These are phyloP conservation scores for Penicillium frequentans DNA, from an alignment of 2,329 filamentous ascomycete genomes.

Conservation along the genomic window DNA sequence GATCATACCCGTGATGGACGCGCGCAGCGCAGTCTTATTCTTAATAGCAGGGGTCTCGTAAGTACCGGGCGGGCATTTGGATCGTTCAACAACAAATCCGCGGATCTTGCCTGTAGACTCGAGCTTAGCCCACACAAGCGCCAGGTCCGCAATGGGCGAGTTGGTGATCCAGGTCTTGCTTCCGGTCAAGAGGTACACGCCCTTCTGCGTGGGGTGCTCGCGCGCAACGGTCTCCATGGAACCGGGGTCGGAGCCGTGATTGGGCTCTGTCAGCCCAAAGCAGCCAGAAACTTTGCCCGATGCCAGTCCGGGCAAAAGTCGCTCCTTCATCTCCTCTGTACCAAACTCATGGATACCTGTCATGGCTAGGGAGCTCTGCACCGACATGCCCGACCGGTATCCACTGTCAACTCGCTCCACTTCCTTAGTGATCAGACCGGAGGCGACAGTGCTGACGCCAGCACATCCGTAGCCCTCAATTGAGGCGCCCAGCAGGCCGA, in stretches of 20 bases:
- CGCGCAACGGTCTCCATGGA: constrained; percentile 88
- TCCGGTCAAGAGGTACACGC: constrained; percentile 75
- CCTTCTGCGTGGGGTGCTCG: constrained; percentile 79
- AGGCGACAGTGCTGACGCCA: constrained; percentile 81
- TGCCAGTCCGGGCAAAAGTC: constrained; percentile 75
- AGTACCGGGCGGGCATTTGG: constrained; percentile 80
- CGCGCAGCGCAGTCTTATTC: constrained; percentile 91
- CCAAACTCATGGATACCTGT: constrained; percentile 88
- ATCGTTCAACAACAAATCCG: constrained; percentile 86
- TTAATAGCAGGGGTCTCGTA: constrained; percentile 90
- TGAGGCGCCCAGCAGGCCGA: constrained; percentile 82
- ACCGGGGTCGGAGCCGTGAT: constrained; percentile 88
- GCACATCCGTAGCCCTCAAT: constrained; percentile 88
- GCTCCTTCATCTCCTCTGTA: constrained; percentile 82
- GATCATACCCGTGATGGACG: constrained; percentile 97
- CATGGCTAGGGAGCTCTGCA: constrained; percentile 92
- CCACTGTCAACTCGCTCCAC: constrained; percentile 90
- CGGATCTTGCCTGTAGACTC: constrained; percentile 90
- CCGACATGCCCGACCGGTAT: constrained; percentile 89
- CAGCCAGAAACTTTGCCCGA: constrained; percentile 80
- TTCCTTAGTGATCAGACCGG: constrained; percentile 85
- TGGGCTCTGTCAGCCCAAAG: constrained; percentile 89
- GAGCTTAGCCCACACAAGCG: constrained; percentile 91
- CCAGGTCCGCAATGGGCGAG: constrained; percentile 80
- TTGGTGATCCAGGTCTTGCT: constrained; percentile 97